Percentiles rank a stretch among this genome's conserved stretches.
Conservation (phyloP, 352 stramenopile species). For the Phytophthora multivora region DNA sequence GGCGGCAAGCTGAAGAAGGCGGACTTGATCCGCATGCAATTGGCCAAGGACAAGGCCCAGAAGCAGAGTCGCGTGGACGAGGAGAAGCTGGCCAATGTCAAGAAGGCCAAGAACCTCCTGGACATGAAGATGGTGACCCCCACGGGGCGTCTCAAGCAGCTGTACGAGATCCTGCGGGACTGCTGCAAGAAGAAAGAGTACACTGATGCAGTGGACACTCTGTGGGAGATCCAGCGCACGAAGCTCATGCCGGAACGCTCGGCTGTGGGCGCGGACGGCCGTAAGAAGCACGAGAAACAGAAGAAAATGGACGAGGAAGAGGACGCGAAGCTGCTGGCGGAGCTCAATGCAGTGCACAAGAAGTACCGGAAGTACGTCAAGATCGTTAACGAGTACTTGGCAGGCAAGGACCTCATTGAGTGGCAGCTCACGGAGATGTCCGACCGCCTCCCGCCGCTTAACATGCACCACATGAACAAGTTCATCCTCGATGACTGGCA, state of each 20-base stretch:
- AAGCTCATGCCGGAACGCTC: constrained; percentile 62
- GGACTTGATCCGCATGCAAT: constrained; percentile 85
- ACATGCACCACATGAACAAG: constrained; percentile 92
- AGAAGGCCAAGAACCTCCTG: constrained; percentile 79
- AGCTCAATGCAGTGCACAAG: constrained; percentile 81
- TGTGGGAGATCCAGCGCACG: constrained; percentile 87
- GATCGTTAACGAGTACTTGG: constrained; percentile 70
- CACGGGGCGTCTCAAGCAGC: constrained; percentile 78
- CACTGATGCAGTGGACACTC: constrained; percentile 84
- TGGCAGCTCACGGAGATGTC: constrained; percentile 90
- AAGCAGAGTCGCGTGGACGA: constrained; percentile 90
- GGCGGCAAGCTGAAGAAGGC: constrained; percentile 82
- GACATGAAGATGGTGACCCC: constrained; percentile 89
- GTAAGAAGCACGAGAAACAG: constrained; percentile 78
- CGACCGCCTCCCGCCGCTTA: constrained; percentile 81
- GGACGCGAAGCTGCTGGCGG: constrained; percentile 62
- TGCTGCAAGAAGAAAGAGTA: constrained; percentile 87
- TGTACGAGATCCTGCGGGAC: constrained; percentile 87
- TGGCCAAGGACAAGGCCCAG: constrained; percentile 87
- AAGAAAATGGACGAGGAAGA: constrained; percentile 79
- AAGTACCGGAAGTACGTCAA: constrained; percentile 91
- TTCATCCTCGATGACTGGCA: constrained; percentile 98
- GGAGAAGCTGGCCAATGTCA: constrained; percentile 88
- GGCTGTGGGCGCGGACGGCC: constrained; percentile 35
- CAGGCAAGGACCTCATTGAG: constrained; percentile 77